Evolutionary conservation across 164 flowering plant genomes (phyloP).

Genomic region (Dillenia turbinata): DNA sequence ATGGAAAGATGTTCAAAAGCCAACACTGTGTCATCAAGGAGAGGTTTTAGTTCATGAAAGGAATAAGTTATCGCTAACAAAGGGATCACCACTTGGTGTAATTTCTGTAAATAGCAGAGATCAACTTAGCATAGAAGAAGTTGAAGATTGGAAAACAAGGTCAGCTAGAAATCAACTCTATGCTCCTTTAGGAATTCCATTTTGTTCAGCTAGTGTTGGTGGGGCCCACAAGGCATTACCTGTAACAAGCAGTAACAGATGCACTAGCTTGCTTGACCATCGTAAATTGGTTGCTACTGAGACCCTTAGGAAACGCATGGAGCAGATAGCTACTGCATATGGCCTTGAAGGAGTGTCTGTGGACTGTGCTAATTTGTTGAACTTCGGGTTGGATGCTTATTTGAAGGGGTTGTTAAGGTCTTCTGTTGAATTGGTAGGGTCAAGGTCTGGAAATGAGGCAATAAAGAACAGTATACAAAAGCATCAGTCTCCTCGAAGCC

Average conservation of each 20-base stretch:
- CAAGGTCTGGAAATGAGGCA: conserved; percentile 49
- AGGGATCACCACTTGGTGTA: conserved; percentile 23
- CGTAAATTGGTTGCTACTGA: conserved; percentile 64
- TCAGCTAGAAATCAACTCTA: conserved; percentile 47
- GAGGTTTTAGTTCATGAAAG: conserved; percentile 29
- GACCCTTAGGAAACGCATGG: conserved; percentile 75
- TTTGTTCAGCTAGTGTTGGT: conserved; percentile 75
- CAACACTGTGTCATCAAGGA: conserved; percentile 47
- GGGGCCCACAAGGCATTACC: conserved; percentile 66
- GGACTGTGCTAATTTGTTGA: conserved; percentile 78
- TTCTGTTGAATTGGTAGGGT: conserved; percentile 63
- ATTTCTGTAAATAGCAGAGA: conserved; percentile 39
- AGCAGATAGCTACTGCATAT: conserved; percentile 68
- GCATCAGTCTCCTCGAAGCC: conserved; percentile 51
- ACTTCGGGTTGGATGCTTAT: conserved; percentile 72
- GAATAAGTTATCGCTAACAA: conserved; percentile 23
- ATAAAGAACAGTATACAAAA: conserved; percentile 34
- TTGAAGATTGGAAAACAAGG: conserved; percentile 46
- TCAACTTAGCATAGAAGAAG: conserved; percentile 18
- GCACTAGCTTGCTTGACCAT: conserved; percentile 32
- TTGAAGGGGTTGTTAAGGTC: conserved; percentile 77
- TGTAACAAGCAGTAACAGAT: conserved; percentile 28
- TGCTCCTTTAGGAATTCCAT: conserved; percentile 94
- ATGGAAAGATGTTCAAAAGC: conserved; percentile 55
- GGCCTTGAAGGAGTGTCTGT: conserved; percentile 80